phyloP scores from a whole-genome alignment of 2,329 filamentous ascomycete genomes.

The Dichotomopilus funicola region DNA sequence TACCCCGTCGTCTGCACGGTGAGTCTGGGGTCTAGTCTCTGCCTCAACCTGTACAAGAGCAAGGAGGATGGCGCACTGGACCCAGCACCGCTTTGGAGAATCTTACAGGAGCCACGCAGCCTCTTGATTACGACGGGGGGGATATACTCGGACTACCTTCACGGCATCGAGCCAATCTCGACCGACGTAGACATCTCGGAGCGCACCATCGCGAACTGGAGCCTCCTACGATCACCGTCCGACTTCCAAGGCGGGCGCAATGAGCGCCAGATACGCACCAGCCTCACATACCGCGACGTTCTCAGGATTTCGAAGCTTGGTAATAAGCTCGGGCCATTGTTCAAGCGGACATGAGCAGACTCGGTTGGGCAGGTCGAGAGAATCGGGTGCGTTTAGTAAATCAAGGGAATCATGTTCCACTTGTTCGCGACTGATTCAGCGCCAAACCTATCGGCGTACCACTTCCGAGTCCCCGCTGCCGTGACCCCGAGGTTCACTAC shows the following conservation, averaged over 20 bases:
- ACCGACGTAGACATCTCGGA: slow-evolving; percentile 59
- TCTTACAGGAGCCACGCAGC: slow-evolving; percentile 80
- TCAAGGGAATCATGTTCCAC: slow-evolving; percentile 70
- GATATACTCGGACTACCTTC: slow-evolving; percentile 65
- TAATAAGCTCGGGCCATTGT: slow-evolving; percentile 48
- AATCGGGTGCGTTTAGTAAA: slow-evolving; percentile 44
- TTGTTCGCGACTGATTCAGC: slow-evolving; percentile 51
- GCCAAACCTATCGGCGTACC: slow-evolving; percentile 75
- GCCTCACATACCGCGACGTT: slow-evolving; percentile 81
- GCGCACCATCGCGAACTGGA: slow-evolving; percentile 66
- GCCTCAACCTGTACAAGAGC: slow-evolving; percentile 68
- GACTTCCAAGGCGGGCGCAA: slow-evolving; percentile 47
- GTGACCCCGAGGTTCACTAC: slow-evolving; percentile 74
- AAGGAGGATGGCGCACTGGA: slow-evolving; percentile 54
- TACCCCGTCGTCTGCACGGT: slow-evolving; percentile 84
- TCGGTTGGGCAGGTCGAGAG: slow-evolving; percentile 15
- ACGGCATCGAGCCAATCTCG: slow-evolving; percentile 63
- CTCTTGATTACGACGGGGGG: slow-evolving; percentile 64
- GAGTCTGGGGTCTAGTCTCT: slow-evolving; percentile 70
- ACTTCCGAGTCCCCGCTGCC: slow-evolving; percentile 67
- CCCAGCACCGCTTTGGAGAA: slow-evolving; percentile 43
- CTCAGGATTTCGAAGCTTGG: slow-evolving; percentile 71
- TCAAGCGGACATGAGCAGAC: slow-evolving; percentile 26
- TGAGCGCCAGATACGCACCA: slow-evolving; percentile 55
- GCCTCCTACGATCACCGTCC: slow-evolving; percentile 48